A percentile compares a stretch with the other conserved stretches of the same genome.
Conservation (phyloP, 176 grass and related monocot species). For the Calamus simplicifolius region DNA sequence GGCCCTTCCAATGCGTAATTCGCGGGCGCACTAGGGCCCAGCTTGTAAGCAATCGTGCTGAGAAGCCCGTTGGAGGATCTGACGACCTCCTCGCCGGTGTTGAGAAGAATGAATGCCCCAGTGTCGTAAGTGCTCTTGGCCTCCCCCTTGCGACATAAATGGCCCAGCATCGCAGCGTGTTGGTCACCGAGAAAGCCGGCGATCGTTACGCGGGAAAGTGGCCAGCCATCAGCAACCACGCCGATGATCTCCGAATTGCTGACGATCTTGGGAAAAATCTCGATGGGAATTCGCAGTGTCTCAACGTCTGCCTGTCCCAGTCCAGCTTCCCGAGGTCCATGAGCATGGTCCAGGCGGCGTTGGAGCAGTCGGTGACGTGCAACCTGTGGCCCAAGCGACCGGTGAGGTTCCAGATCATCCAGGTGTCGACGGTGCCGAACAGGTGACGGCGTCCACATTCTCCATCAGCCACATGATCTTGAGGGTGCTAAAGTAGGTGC, state of each 20-base stretch:
- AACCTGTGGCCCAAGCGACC: slow-evolving; percentile 40
- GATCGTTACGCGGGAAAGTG: slow-evolving; percentile 55
- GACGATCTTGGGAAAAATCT: slow-evolving; percentile 80
- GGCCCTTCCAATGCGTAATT: slow-evolving; percentile 90
- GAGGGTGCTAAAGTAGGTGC: slow-evolving; percentile 90
- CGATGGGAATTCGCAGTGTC: slow-evolving; percentile 37
- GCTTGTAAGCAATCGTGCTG: slow-evolving; percentile 76
- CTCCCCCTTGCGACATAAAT: slow-evolving; percentile 77
- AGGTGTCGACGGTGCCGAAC: slow-evolving; percentile 85
- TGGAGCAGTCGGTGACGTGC: slow-evolving; percentile 89
- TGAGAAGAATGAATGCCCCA: slow-evolving; percentile 94
- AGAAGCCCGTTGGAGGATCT: slow-evolving; percentile 63
- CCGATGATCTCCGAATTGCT: slow-evolving; percentile 80
- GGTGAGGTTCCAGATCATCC: slow-evolving; percentile 97
- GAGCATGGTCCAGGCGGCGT: slow-evolving; percentile 87
- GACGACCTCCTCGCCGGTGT: slow-evolving; percentile 66
- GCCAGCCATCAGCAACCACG: slow-evolving; percentile 41
- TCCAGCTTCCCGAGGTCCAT: slow-evolving; percentile 85
- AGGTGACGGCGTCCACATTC: slow-evolving; percentile 70
- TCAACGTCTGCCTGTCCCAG: slow-evolving; percentile 64
- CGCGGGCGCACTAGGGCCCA: slow-evolving; percentile 39
- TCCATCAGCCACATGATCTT: slow-evolving; percentile 86
- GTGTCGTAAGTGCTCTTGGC: slow-evolving; percentile 92
- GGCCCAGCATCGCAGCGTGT: slow-evolving; percentile 82
- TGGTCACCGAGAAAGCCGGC: slow-evolving; percentile 78